Evolutionary conservation across 2,329 filamentous ascomycete species (phyloP).

Genomic region (Cladophialophora chaetospira): DNA sequence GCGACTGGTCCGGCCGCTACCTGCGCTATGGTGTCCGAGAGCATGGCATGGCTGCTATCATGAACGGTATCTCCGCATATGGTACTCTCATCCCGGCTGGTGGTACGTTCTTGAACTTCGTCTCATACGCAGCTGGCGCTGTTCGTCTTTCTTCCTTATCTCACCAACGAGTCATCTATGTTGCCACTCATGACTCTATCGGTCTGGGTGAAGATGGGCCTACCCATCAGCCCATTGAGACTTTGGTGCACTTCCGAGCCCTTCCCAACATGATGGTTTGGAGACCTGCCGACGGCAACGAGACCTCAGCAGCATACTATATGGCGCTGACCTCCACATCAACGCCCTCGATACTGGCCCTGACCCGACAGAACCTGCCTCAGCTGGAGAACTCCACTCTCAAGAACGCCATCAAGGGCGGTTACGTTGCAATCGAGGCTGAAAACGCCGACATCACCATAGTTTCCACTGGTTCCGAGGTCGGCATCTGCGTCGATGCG

Average conservation of each 20-base stretch:
- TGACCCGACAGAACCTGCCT: constrained; percentile 97
- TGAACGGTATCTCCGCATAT: constrained; percentile 85
- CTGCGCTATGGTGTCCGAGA: constrained; percentile 57
- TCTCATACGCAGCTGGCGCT: constrained; percentile 94
- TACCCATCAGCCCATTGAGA: constrained; percentile 99
- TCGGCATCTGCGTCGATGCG: constrained; percentile 88
- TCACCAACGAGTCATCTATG: constrained; percentile 87
- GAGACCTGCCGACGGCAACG: constrained; percentile 97
- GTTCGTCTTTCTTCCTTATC: constrained; percentile 92
- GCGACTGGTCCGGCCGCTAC: constrained; percentile 89
- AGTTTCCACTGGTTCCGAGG: constrained; percentile 94
- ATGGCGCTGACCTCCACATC: constrained; percentile 84
- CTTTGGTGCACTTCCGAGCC: constrained; percentile 95
- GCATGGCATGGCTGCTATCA: constrained; percentile 55
- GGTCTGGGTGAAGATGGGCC: constrained; percentile 98
- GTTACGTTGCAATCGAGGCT: constrained; percentile 84
- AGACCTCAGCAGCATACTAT: constrained; percentile 98
- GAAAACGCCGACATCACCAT: constrained; percentile 84
- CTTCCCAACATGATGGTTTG: constrained; percentile 99
- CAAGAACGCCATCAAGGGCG: constrained; percentile 89
- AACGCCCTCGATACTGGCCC: constrained; percentile 89
- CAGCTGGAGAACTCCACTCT: constrained; percentile 94
- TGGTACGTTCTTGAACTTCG: constrained; percentile 99
- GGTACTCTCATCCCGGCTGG: constrained; percentile 91
- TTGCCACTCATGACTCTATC: constrained; percentile 98